Base-by-base conservation (phyloP, 371 early-diverging fungal genomes). In the Apophysomyces variabilis region DNA sequence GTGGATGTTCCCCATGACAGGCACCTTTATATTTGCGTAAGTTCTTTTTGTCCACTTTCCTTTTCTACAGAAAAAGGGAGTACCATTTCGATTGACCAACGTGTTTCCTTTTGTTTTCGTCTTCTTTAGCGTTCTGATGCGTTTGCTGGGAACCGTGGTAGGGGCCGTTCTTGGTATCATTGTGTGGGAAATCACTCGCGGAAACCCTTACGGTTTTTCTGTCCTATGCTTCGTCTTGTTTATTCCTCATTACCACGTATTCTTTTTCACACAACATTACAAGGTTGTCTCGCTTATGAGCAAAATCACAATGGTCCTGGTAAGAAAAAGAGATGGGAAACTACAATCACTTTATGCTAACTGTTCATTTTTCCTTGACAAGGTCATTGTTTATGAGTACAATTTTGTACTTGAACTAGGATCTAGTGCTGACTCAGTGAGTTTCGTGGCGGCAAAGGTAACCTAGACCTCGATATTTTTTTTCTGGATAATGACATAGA, bases 1-100 rank as follows among this genome's bases (percentile, higher is more conserved):
- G 1, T 77, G 77, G 77, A 77, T 74, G 74, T 68, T 72, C 26
- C 77, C 77, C 11, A 69, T 63, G 61, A 70, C 74, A 0, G 77
- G 77, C 41, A 69, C 72, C 9, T 77, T 77, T 66, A 43, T 74
- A 1, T 72, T 74, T 65, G 71, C 69, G 68, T 68, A 68, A 64
- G 68, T 62, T 4, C 3, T 37, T 18, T 44, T 61, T 18, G 13
- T 26, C 32, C 32, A 2, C 32, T 26, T 26, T 26, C 32, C 3
- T 3, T 26, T 26, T 26, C 32, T 26, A 26, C 32, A 26, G 3
- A 26, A 0, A 26, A 26, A 26, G 32, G 32, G 3, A 26, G 1
- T 26, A 26, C 3, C 32, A 3, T 26, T 26, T 26, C 32, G 32
- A 26, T 26, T 26, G 32, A 26, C 1, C 5, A 32, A 41, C 32